These are phyloP conservation scores for Leonotis leonurus DNA, from an alignment of 257 asterid genomes.

Conservation along the genomic window DNA sequence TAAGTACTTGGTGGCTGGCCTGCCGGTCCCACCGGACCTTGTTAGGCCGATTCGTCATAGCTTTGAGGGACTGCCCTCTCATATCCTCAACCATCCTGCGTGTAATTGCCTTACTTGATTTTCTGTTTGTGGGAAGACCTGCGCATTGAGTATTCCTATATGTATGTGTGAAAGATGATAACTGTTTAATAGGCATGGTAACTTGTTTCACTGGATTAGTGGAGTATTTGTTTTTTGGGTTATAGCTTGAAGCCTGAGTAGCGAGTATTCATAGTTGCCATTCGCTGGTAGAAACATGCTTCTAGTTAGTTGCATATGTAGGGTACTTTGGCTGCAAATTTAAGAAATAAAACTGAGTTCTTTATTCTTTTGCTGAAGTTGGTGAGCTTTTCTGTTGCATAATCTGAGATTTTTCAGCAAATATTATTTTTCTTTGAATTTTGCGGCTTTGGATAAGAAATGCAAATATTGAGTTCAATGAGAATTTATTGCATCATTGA, in stretches of 20 bases:
- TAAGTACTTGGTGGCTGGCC: constrained; percentile 73
- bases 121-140: not conserved
- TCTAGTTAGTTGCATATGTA: too few relatives aligned
- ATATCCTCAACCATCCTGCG: constrained; percentile 65
- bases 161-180: not conserved
- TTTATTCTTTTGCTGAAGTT: too few relatives aligned
- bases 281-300: too few relatives aligned
- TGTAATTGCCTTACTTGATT: constrained; percentile 33
- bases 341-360: not conserved
- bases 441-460: not conserved
- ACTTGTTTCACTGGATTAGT: not conserved
- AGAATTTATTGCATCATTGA: not conserved
- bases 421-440: not conserved
- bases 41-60: constrained; percentile 77
- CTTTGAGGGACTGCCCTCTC: constrained; percentile 69
- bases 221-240: not conserved
- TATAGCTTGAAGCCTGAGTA: not conserved
- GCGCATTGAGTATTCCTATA: not conserved
- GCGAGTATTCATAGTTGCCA: not conserved
- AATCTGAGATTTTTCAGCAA: not conserved
- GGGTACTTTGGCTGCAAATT: not conserved
- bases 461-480: not conserved
- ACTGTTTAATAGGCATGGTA: not conserved
- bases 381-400: not conserved
- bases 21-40: constrained; percentile 84